Percentiles rank a stretch among this genome's conserved stretches.
These are phyloP conservation scores for Metschnikowia noctiluminum DNA, from an alignment of 805 yeast genomes.

Conservation along the genomic window DNA sequence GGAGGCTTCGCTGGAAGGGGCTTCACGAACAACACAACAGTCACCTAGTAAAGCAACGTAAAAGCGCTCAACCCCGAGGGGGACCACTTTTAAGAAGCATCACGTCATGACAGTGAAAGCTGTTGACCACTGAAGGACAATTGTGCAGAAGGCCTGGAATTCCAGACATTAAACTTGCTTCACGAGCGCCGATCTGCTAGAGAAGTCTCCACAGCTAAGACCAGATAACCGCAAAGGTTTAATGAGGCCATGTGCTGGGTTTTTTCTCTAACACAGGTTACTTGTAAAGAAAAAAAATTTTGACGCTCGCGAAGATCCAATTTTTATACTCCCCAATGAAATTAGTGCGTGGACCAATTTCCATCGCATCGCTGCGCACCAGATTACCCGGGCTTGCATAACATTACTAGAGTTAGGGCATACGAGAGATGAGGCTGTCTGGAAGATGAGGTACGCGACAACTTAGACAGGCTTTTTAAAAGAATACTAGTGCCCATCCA, in stretches of 20 bases:
- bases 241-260: constrained; percentile 35
- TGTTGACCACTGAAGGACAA: constrained; percentile 18
- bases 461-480: too few species aligned
- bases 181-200: constrained; percentile 72
- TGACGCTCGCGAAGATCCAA: constrained; percentile 10
- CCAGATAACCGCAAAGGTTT: constrained; percentile 30
- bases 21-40: constrained; percentile 6
- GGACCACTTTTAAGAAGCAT: constrained; percentile 32
- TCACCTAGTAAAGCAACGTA: constrained; percentile 18
- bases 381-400: constrained; percentile 10
- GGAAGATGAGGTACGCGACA: too few species aligned
- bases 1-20: constrained; percentile 17
- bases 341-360: constrained; percentile 6
- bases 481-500: too few species aligned
- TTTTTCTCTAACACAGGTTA: constrained; percentile 43
- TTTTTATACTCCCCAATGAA: constrained; percentile 1
- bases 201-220: constrained; percentile 33
- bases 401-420: constrained; percentile 5
- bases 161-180: constrained; percentile 49
- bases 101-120: constrained; percentile 18
- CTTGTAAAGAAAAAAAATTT: not conserved
- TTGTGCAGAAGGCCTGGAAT: constrained; percentile 52
- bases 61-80: constrained; percentile 53
- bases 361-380: constrained; percentile 6
- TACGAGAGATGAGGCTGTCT: not conserved